These are phyloP conservation scores for Citrus maxima DNA, from an alignment of 345 rosid species.

Conservation along the genomic window DNA sequence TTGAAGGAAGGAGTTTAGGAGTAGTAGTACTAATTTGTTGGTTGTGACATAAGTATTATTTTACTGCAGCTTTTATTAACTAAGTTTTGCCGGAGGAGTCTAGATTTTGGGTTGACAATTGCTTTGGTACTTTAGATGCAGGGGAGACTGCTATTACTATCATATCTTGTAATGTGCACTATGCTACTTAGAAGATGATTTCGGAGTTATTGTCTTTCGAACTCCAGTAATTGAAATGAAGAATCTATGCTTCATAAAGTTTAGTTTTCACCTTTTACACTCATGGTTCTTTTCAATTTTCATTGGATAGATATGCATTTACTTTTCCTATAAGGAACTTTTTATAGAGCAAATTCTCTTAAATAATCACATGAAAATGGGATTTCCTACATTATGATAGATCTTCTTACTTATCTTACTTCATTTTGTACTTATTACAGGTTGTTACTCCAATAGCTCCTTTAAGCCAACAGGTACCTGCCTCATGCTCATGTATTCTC, in stretches of 20 bases:
- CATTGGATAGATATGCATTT: background rate
- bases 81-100: background rate
- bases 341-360: background rate
- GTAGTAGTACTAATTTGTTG: background rate
- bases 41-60: background rate
- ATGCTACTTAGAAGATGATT: background rate
- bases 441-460: constrained; percentile 99
- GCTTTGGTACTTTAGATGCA: background rate
- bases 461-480: constrained; percentile 87
- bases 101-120: background rate
- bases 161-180: background rate
- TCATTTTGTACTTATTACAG: constrained; percentile 35
- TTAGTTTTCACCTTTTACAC: background rate
- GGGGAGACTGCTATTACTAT: background rate
- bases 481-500: background rate
- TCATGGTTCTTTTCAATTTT: background rate
- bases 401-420: background rate
- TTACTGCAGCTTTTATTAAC: background rate
- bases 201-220: background rate
- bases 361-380: background rate
- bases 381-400: background rate
- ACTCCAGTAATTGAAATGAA: background rate
- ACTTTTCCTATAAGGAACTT: background rate
- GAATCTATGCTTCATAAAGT: background rate
- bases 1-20: background rate